These are phyloP conservation scores for Solanum sejunctum DNA, from an alignment of 257 asterid genomes.

Conservation along the genomic window DNA sequence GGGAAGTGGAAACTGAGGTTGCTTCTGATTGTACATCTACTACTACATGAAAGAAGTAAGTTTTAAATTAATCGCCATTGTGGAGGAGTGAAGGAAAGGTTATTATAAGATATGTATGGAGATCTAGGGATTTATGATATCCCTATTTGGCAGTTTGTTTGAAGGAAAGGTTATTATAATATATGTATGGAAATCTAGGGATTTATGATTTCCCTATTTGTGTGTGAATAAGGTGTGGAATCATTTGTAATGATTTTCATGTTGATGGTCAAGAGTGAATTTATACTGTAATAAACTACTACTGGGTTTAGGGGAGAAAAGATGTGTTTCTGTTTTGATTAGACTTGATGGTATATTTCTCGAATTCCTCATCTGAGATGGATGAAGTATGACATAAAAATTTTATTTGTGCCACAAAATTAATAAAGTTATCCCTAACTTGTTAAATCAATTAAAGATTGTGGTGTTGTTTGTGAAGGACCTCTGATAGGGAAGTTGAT, in stretches of 20 bases:
- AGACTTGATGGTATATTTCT: neutral
- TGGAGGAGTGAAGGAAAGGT: no score
- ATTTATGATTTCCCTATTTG: neutral
- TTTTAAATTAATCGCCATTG: neutral
- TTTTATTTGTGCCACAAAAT: neutral
- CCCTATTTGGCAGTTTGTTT: neutral
- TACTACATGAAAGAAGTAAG: neutral
- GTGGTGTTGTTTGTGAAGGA: neutral
- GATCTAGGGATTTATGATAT: no score
- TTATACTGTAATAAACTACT: neutral
- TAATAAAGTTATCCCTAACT: neutral
- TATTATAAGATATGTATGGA: no score
- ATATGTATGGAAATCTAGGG: no score
- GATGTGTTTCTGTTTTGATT: neutral
- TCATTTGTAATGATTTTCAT: neutral
- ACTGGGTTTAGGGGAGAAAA: neutral
- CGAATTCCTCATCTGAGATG: neutral
- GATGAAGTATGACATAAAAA: neutral
- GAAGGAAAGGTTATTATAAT: no score
- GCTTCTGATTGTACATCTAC: slow-evolving; percentile 20
- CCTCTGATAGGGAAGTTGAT: neutral
- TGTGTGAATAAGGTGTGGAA: neutral
- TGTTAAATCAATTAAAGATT: neutral
- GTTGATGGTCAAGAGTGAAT: neutral
- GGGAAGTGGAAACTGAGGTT: slow-evolving; percentile 38